Evolutionary conservation across 1,139 yeast species (phyloP).

Genomic region (Tardiomyces digboiensis): DNA sequence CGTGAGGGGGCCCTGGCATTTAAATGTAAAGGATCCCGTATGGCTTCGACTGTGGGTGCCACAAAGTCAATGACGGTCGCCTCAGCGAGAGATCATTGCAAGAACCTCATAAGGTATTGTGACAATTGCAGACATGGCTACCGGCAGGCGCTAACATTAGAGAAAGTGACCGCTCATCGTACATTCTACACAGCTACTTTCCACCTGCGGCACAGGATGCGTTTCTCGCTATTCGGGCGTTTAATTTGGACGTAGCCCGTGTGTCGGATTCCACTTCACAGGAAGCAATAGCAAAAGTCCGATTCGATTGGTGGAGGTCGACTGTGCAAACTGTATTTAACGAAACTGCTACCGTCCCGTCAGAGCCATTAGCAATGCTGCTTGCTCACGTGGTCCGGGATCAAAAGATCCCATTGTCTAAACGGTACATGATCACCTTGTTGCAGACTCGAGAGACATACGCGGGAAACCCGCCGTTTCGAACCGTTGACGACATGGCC

Average conservation of each 20-base stretch:
- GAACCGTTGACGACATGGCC: slow-evolving; percentile 49
- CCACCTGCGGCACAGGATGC: slow-evolving; percentile 61
- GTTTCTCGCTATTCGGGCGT: slow-evolving; percentile 58
- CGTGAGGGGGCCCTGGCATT: no score
- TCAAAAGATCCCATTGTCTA: slow-evolving; percentile 42
- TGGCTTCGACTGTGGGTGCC: no score
- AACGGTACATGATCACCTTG: slow-evolving; percentile 49
- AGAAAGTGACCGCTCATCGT: slow-evolving; percentile 49
- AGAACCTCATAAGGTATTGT: no score
- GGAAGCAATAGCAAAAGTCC: slow-evolving; percentile 26
- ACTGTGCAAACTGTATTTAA: slow-evolving; percentile 24
- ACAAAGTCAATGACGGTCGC: no score
- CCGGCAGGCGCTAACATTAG: neutral
- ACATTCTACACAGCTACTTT: slow-evolving; percentile 55
- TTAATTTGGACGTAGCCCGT: slow-evolving; percentile 58
- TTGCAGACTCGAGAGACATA: slow-evolving; percentile 48
- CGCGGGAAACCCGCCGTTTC: slow-evolving; percentile 40
- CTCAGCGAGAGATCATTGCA: no score
- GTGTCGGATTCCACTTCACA: slow-evolving; percentile 40
- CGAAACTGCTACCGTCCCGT: slow-evolving; percentile 19
- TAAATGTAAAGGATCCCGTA: no score
- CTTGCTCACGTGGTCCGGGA: slow-evolving; percentile 23
- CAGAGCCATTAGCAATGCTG: slow-evolving; percentile 56
- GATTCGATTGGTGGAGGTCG: slow-evolving; percentile 31
- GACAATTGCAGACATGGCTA: no score